These are phyloP conservation scores for Scheffersomyces titani DNA, from an alignment of 1,139 yeast species.

Conservation along the genomic window DNA sequence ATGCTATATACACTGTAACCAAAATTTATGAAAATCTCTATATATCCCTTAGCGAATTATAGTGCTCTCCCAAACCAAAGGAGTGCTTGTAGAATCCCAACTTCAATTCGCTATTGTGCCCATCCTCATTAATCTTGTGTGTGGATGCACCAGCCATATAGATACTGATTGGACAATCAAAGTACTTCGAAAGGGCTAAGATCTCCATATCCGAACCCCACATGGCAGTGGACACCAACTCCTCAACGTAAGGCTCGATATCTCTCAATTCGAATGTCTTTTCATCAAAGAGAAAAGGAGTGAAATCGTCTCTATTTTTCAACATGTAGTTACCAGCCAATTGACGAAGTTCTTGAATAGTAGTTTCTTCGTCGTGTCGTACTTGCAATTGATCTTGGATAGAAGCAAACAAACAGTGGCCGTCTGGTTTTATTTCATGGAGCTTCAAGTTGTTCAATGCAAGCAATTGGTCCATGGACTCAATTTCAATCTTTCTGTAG, in stretches of 20 bases:
- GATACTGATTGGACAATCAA: slow-evolving; percentile 71
- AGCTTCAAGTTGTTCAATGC: slow-evolving; percentile 48
- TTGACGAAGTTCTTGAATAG: slow-evolving; percentile 59
- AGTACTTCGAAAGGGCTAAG: slow-evolving; percentile 70
- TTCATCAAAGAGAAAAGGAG: slow-evolving; percentile 84
- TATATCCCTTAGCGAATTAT: slow-evolving; percentile 72
- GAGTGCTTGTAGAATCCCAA: slow-evolving; percentile 83
- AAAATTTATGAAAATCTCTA: neutral
- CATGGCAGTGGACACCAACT: slow-evolving; percentile 71
- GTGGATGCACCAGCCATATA: slow-evolving; percentile 75
- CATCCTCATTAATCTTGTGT: slow-evolving; percentile 36
- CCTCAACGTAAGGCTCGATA: slow-evolving; percentile 67
- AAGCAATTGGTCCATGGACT: slow-evolving; percentile 58
- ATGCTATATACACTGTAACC: neutral
- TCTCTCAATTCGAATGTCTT: slow-evolving; percentile 61
- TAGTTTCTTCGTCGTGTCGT: slow-evolving; percentile 45
- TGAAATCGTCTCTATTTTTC: slow-evolving; percentile 64
- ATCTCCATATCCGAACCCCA: slow-evolving; percentile 98
- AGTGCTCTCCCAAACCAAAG: slow-evolving; percentile 93
- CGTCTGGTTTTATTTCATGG: slow-evolving; percentile 82
- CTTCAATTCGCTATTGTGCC: slow-evolving; percentile 52
- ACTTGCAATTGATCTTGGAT: slow-evolving; percentile 70
- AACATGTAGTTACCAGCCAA: slow-evolving; percentile 69
- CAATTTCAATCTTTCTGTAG: slow-evolving; percentile 68
- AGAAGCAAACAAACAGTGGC: slow-evolving; percentile 90